Evolutionary conservation across 2,329 filamentous ascomycete species (phyloP).

Genomic region (Rhinocladiella similis): DNA sequence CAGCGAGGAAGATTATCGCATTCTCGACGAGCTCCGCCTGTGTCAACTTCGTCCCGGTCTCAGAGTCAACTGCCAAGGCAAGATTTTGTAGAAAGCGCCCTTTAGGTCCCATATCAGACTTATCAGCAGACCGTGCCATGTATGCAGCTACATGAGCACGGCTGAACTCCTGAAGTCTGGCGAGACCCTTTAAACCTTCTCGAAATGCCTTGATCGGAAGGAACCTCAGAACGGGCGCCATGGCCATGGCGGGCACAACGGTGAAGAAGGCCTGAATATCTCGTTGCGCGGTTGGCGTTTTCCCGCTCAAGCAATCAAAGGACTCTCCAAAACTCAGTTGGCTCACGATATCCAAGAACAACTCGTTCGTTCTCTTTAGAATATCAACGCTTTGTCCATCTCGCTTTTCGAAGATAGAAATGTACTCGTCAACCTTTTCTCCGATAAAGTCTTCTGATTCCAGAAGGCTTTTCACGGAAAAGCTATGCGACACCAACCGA

Average conservation of each 20-base stretch:
- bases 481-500: conserved; percentile 6
- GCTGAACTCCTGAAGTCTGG: no score
- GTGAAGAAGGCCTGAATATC: no score
- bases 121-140: no score
- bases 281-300: no score
- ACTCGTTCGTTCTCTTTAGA: neutral
- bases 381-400: conserved; percentile 4
- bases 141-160: no score
- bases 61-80: neutral
- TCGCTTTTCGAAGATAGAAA: no score
- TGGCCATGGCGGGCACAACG: conserved; percentile 4
- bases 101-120: no score
- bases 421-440: conserved; percentile 1
- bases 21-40: conserved; percentile 8
- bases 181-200: conserved; percentile 2
- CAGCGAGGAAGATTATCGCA: conserved; percentile 38
- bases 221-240: conserved; percentile 7
- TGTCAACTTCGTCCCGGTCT: neutral
- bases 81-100: conserved; percentile 11
- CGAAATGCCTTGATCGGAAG: conserved; percentile 13
- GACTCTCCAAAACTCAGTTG: conserved; percentile 11
- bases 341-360: conserved; percentile 11
- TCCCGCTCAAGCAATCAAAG: conserved; percentile 9
- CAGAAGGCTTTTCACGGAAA: neutral
- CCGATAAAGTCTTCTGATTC: neutral